These are phyloP conservation scores for Talaromyces atroroseus DNA, from an alignment of 2,329 filamentous ascomycete genomes.

Conservation along the genomic window DNA sequence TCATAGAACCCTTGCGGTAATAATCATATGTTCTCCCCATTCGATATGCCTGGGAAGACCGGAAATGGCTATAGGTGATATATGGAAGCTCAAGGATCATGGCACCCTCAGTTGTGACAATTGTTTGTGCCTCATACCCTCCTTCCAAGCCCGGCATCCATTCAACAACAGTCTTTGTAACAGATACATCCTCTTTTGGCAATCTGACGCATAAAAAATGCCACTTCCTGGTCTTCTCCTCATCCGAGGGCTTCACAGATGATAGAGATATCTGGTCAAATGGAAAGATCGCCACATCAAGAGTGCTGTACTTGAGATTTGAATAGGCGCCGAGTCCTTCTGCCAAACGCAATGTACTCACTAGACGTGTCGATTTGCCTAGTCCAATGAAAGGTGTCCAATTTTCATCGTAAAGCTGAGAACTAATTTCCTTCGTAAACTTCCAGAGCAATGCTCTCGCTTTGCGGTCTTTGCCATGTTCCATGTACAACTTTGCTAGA, in stretches of 20 bases:
- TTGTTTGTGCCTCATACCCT: neutral
- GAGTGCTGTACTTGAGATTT: constrained; percentile 6
- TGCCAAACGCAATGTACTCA: neutral
- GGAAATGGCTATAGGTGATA: constrained; percentile 9
- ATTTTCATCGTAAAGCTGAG: constrained; percentile 1
- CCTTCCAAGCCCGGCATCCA: constrained; percentile 8
- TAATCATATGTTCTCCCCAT: neutral
- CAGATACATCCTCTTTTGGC: neutral
- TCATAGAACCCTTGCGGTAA: constrained; percentile 6
- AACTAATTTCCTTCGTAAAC: neutral
- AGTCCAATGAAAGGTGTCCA: neutral
- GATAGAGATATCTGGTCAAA: constrained; percentile 3
- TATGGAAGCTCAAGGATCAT: constrained; percentile 8
- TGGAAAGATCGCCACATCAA: constrained; percentile 4
- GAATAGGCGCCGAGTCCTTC: neutral
- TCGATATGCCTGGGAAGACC: constrained; percentile 4
- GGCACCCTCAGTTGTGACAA: neutral
- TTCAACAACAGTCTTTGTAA: neutral
- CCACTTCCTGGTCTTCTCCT: constrained; percentile 11
- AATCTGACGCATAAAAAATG: constrained; percentile 2
- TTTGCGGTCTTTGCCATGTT: neutral
- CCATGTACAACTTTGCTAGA: neutral
- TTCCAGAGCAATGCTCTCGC: constrained; percentile 9
- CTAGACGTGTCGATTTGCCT: neutral
- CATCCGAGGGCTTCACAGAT: constrained; percentile 1